A percentile compares a stretch with the other conserved stretches of the same genome.
phyloP scores from a whole-genome alignment of 371 early-diverging fungal genomes.

The Apophysomyces sp. region DNA sequence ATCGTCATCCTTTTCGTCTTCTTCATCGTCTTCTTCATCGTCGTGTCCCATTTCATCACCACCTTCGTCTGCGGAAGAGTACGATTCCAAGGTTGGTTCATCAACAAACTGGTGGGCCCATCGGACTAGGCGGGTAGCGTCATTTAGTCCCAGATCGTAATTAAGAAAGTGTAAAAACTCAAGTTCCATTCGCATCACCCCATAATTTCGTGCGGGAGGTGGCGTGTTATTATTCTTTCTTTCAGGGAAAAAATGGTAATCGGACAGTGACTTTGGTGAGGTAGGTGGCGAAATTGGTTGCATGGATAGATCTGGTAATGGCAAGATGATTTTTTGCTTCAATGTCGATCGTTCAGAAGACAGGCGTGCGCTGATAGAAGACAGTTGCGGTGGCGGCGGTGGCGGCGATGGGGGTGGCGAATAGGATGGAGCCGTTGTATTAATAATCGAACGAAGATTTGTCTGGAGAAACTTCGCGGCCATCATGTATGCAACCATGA shows the following conservation, averaged over 20 bases:
- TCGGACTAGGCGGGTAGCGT: slow-evolving; percentile 28
- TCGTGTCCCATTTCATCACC: slow-evolving; percentile 41
- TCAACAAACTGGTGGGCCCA: slow-evolving; percentile 27
- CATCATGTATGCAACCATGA: slow-evolving; percentile 58
- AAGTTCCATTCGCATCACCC: slow-evolving; percentile 51
- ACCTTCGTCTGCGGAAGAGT: slow-evolving; percentile 39
- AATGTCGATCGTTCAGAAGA: slow-evolving; percentile 15
- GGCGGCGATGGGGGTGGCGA: slow-evolving; percentile 12
- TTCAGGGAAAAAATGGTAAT: slow-evolving; percentile 8
- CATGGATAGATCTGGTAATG: not conserved
- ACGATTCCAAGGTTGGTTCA: slow-evolving; percentile 6
- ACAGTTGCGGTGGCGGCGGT: slow-evolving; percentile 4
- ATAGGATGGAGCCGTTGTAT: slow-evolving; percentile 11
- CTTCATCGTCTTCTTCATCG: not conserved
- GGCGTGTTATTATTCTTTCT: slow-evolving; percentile 12
- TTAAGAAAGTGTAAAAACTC: slow-evolving; percentile 59
- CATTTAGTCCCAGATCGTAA: slow-evolving; percentile 38
- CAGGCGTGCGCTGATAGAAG: slow-evolving; percentile 2
- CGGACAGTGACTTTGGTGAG: slow-evolving; percentile 20
- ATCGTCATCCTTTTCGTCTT: not conserved
- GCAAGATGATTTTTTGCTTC: not conserved
- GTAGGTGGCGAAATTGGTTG: slow-evolving; percentile 22
- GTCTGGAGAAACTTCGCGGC: slow-evolving; percentile 57
- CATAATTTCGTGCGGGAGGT: slow-evolving; percentile 1
- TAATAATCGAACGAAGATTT: slow-evolving; percentile 33